Conservation (phyloP, 495 filamentous ascomycete genomes). For the Podospora pseudopauciseta region DNA sequence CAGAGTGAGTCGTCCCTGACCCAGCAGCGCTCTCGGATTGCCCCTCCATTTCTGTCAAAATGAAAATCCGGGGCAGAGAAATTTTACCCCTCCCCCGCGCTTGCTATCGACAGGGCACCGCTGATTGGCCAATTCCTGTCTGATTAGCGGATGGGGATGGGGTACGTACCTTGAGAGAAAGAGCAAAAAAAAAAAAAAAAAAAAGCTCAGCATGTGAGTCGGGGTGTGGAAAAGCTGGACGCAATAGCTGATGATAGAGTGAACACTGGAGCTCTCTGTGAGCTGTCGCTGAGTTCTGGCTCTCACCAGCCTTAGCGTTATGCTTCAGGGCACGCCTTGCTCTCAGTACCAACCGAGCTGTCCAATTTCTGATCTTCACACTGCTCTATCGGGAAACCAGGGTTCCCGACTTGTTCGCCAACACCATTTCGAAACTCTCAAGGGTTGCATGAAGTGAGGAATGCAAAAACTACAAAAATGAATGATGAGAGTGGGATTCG, state of each 20-base stretch:
- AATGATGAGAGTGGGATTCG: conserved; percentile 39
- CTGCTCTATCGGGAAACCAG: too few relatives aligned
- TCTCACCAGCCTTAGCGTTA: not conserved
- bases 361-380: not conserved
- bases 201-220: not conserved
- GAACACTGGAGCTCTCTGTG: not conserved
- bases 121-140: conserved; percentile 19
- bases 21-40: not conserved
- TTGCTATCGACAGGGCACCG: not conserved
- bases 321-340: not conserved
- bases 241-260: too few relatives aligned
- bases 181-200: not conserved
- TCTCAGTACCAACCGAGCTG: not conserved
- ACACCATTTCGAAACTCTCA: not conserved
- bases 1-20: not conserved
- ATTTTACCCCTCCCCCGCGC: conserved; percentile 36
- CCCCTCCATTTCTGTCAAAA: conserved; percentile 20
- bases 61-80: conserved; percentile 15
- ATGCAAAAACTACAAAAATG: not conserved
- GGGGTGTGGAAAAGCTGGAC: not conserved
- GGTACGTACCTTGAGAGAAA: conserved; percentile 15
- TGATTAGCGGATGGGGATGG: conserved; percentile 10
- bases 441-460: not conserved
- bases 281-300: too few relatives aligned
- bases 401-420: not conserved